Evolutionary conservation across 352 stramenopile species (phyloP), one percentile per base, ranked within the genome.

Genomic region (Phytopythium mirpurense): DNA sequence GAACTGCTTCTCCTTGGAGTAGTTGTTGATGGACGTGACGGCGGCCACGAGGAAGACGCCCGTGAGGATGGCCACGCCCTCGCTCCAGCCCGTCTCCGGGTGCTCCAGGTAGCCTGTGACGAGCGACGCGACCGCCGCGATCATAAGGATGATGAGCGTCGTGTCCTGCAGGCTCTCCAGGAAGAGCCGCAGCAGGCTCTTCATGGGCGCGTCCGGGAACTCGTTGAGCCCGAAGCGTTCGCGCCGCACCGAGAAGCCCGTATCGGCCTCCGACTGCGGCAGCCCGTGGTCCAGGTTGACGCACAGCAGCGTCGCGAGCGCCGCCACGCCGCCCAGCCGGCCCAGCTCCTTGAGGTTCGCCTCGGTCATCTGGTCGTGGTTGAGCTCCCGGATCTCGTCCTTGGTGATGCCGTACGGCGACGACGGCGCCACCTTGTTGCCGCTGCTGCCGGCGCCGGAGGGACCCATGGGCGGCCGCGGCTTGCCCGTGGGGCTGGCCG

Each of bases 1-100:
- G 54, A 97, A 97, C 55, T 97, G 88, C 49, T 93, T 86, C 58
- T 97, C 86, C 52, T 96, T 97, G n/a, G 76, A 92, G 75, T 99
- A 98, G 60, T 99, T 96, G 63, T 98, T 98, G 14, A 92, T 76
- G 0, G 96, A 93, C 0, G 93, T 98, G 11, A 99, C 91, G 9
- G 98, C 60, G 9, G 96, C 92, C 7, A 98, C 96, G 44, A 98
- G 82, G 11, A 93, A 70, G 32, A 98, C 96, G 11, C 94, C 92
- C 12, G 80, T 72, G 42, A 98, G 66, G 63, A 99, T 98, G 16
- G 95, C 92, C 7, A 95, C 78, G 19, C 95, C 96, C 67, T 99
- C 95, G 49, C 97, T 96, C 95, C 95, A 99, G 5, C 88, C 88
- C 0, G 62, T 90, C 24, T 74, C 62, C 2, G 80, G 80, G 50